Evolutionary conservation across 441 rosid genomes (phyloP).

Genomic region (Pelargonium cotyledonis): DNA sequence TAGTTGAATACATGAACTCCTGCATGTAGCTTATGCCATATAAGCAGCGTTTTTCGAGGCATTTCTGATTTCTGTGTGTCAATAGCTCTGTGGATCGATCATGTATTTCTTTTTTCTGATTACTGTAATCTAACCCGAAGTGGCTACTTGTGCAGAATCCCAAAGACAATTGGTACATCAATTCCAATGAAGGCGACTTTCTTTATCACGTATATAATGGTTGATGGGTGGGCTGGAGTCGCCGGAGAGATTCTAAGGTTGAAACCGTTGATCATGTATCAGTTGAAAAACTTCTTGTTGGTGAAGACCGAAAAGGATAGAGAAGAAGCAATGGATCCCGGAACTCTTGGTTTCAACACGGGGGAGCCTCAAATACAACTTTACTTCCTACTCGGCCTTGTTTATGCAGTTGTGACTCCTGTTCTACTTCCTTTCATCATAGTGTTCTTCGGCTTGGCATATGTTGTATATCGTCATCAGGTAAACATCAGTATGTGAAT

Average conservation of each 20-base stretch:
- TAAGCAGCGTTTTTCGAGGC: too few species aligned
- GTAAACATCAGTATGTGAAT: slow-evolving; percentile 27
- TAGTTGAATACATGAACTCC: neutral
- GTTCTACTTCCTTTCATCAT: slow-evolving; percentile 78
- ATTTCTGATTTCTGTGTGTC: too few species aligned
- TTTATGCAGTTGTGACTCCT: slow-evolving; percentile 82
- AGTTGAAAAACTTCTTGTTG: slow-evolving; percentile 77
- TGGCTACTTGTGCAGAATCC: slow-evolving; percentile 45
- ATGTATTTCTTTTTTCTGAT: neutral
- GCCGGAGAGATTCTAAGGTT: slow-evolving; percentile 85
- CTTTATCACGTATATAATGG: slow-evolving; percentile 89
- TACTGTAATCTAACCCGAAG: neutral
- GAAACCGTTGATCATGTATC: slow-evolving; percentile 70
- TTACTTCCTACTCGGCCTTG: slow-evolving; percentile 87
- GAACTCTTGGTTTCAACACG: slow-evolving; percentile 77
- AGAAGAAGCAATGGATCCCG: slow-evolving; percentile 91
- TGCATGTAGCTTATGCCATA: too few species aligned
- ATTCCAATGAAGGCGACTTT: slow-evolving; percentile 89
- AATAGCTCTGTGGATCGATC: too few species aligned
- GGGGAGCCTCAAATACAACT: slow-evolving; percentile 93
- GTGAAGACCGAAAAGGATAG: slow-evolving; percentile 97
- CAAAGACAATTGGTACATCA: slow-evolving; percentile 74
- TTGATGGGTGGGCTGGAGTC: slow-evolving; percentile 98
- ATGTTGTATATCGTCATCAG: slow-evolving; percentile 85
- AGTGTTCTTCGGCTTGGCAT: slow-evolving; percentile 74